Evolutionary conservation across 140 eudicot species (phyloP).

Genomic region (Stevia rebaudiana): DNA sequence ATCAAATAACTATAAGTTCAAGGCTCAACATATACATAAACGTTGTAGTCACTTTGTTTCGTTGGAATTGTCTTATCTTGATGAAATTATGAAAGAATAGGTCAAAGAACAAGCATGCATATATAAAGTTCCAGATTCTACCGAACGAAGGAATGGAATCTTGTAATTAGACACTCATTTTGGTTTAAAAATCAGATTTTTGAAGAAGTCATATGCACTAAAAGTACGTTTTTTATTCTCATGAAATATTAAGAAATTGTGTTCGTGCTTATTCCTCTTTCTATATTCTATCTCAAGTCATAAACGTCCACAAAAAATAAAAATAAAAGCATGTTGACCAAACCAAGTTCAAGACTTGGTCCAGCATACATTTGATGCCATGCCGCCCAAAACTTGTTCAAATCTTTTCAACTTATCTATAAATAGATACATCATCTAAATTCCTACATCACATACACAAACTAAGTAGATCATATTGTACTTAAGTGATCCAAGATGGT

Average conservation of each 20-base stretch:
- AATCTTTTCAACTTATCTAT: background rate
- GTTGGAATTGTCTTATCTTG: background rate
- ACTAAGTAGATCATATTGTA: background rate
- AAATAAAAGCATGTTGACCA: background rate
- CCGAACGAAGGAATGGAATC: conserved; percentile 21
- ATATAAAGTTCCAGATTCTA: conserved; percentile 1
- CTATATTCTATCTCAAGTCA: background rate
- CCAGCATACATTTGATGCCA: conserved; percentile 16
- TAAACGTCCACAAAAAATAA: background rate
- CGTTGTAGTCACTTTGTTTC: too few species aligned
- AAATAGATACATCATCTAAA: conserved; percentile 16
- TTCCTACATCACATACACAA: background rate
- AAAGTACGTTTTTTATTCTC: too few species aligned
- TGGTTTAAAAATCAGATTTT: background rate
- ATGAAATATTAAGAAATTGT: background rate
- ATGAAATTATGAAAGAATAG: background rate
- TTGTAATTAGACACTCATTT: conserved; percentile 6
- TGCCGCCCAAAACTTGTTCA: conserved; percentile 19
- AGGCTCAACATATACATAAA: too few species aligned
- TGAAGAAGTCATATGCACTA: conserved; percentile 1
- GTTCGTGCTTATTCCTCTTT: background rate
- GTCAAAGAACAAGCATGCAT: conserved; percentile 13
- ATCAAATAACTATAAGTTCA: too few species aligned
- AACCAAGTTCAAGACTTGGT: too few species aligned
- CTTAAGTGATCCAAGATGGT: conserved; percentile 28